Base-by-base conservation (phyloP, 768 basidiomycete genomes). In the Boletus tomentosulus region DNA sequence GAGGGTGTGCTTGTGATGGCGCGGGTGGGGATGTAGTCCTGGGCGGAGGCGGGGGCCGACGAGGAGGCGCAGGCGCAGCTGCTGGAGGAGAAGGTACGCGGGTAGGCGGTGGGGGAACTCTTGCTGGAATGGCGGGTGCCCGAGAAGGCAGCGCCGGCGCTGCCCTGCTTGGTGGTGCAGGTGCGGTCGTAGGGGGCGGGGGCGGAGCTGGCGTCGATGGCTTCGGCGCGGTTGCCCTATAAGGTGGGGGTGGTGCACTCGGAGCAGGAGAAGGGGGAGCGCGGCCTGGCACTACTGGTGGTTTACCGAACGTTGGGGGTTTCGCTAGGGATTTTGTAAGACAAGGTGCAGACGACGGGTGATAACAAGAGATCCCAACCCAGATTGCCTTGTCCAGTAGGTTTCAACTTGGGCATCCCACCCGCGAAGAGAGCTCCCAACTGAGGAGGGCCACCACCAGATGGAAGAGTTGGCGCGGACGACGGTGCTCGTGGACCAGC, bases 381-480 rank as follows among this genome's bases (percentile, higher is more conserved):
- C 52, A 76, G 69, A 67, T 74, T 78, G 50, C 65, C 76, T 53
- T 82, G 79, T 12, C 84, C 88, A n/a, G 87, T 79, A 43, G 91
- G 83, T 75, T 87, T 95, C 64, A 96, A 67, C 66, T 89, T 94
- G 4, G 94, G 94, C 76, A 96, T 84, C 1, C 94, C 93, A 15
- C 91, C 92, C 43, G 93, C 92, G 64, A 97, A 95, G 11, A 97
- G 71, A 2, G 83, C 86, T 31, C 84, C 93, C 4, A 95, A 74
- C 68, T 94, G 92, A 25, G 91, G 89, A 27, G 92, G 84, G 7
- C 77, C 84, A n/a, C 66, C 73, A 7, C 69, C 74, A 28, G 66
- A 58, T 8, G 61, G 48, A 49, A 58, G 31, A 53, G 37, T 51
- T 19, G 58, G 45, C 25, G 61, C 46, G 37, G 71, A 56, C 25